phyloP scores from a whole-genome alignment of 2,329 filamentous ascomycete genomes.

The Botrytis fabae region DNA sequence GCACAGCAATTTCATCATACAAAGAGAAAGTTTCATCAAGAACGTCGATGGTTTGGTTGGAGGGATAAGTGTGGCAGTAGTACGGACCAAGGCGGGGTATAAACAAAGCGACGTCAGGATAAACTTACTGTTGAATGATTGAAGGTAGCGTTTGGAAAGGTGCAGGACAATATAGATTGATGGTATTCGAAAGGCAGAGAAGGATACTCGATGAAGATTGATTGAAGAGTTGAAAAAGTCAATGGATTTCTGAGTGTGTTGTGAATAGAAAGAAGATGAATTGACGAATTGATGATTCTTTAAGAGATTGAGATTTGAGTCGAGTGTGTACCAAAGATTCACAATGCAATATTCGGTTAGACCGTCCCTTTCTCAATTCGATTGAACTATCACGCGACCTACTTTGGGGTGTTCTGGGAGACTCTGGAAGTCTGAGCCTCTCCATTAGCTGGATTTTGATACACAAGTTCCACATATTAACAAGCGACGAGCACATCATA shows the following conservation, averaged over 20 bases:
- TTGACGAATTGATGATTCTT: constrained; percentile 1
- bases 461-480: neutral
- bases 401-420: neutral
- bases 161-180: neutral
- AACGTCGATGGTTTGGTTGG: neutral
- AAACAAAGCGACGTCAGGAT: constrained; percentile 13
- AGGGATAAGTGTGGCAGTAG: constrained; percentile 26
- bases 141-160: constrained; percentile 19
- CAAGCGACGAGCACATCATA: neutral
- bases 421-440: neutral
- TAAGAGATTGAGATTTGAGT: constrained; percentile 6
- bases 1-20: neutral
- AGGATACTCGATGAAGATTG: neutral
- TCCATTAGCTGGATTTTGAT: neutral
- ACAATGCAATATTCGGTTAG: constrained; percentile 14
- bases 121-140: constrained; percentile 23
- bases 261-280: neutral
- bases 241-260: constrained; percentile 11
- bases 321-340: neutral
- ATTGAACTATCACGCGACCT: constrained; percentile 14
- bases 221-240: neutral
- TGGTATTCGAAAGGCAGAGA: neutral
- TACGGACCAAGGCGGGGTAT: constrained; percentile 19
- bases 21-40: constrained; percentile 20
- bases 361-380: neutral